Conservation (phyloP, 2,329 filamentous ascomycete species). For the Ophiocordyceps camponoti-floridani region DNA sequence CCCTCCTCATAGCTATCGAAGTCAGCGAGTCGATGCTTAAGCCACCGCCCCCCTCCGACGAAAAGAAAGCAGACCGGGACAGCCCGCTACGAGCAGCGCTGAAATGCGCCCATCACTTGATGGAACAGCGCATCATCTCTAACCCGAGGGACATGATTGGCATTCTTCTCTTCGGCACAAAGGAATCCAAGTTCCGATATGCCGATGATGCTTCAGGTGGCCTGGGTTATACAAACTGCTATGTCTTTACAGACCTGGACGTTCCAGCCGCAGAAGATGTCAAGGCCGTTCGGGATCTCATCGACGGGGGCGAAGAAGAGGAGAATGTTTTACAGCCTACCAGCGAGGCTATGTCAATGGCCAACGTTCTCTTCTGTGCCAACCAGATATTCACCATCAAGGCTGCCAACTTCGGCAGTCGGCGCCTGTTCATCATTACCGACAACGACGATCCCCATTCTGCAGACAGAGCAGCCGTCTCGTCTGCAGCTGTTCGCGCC, state of each 20-base stretch:
- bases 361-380: constrained; percentile 81
- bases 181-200: constrained; percentile 63
- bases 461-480: constrained; percentile 52
- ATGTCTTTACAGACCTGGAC: constrained; percentile 75
- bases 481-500: constrained; percentile 67
- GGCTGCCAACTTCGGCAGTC: constrained; percentile 82
- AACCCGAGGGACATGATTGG: constrained; percentile 97
- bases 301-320: constrained; percentile 60
- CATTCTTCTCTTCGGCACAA: constrained; percentile 76
- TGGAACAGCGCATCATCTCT: constrained; percentile 97
- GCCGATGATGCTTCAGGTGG: constrained; percentile 41
- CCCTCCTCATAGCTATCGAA: constrained; percentile 92
- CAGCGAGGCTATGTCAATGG: constrained; percentile 56
- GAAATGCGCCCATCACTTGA: constrained; percentile 85
- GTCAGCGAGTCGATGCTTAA: constrained; percentile 76
- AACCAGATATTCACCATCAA: constrained; percentile 95
- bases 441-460: constrained; percentile 79
- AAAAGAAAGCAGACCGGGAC: constrained; percentile 63
- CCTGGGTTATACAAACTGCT: constrained; percentile 73
- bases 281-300: constrained; percentile 55
- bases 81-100: constrained; percentile 69
- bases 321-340: constrained; percentile 53
- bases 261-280: constrained; percentile 78
- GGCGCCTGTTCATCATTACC: constrained; percentile 87
- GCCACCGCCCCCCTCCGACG: constrained; percentile 40